Evolutionary conservation across 768 basidiomycete species (phyloP).

Genomic region (Cystobasidium ongulense): DNA sequence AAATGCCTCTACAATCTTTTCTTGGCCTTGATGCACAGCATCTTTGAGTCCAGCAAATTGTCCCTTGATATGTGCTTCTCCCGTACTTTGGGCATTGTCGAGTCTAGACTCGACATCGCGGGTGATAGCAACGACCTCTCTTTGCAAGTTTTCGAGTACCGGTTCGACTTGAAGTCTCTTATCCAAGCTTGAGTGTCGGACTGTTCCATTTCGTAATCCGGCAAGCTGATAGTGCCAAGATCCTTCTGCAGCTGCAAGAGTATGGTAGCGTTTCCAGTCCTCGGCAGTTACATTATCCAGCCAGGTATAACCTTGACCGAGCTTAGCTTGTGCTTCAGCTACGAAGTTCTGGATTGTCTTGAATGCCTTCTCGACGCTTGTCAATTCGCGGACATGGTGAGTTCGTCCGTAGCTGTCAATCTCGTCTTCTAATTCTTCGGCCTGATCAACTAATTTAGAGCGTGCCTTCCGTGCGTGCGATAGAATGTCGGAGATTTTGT

Average conservation of each 20-base stretch:
- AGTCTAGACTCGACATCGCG: not conserved
- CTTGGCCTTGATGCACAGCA: not conserved
- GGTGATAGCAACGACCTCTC: not conserved
- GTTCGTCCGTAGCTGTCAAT: conserved; percentile 32
- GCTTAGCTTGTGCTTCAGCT: conserved; percentile 38
- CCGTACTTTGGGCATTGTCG: not conserved
- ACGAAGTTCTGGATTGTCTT: conserved; percentile 33
- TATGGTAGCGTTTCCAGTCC: conserved; percentile 36
- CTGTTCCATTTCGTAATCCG: conserved; percentile 8
- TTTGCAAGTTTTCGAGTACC: not conserved
- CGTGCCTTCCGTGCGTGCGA: conserved; percentile 1
- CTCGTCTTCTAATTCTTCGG: conserved; percentile 33
- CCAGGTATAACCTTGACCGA: conserved; percentile 37
- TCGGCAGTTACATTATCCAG: conserved; percentile 38
- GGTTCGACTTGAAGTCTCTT: conserved; percentile 7
- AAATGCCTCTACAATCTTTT: not conserved
- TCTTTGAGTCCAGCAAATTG: conserved; percentile 14
- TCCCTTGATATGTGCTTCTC: conserved; percentile 9
- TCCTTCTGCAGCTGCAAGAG: conserved; percentile 18
- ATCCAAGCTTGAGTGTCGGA: conserved; percentile 10
- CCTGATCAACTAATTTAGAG: conserved; percentile 7
- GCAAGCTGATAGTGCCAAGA: conserved; percentile 15
- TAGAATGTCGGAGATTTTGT: conserved; percentile 32
- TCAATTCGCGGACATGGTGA: conserved; percentile 23
- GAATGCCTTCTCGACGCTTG: conserved; percentile 32